Evolutionary conservation across 192 early-diverging fungal genomes (phyloP), one percentile per base, ranked within the genome.

Genomic region (Kappamyces sp.): DNA sequence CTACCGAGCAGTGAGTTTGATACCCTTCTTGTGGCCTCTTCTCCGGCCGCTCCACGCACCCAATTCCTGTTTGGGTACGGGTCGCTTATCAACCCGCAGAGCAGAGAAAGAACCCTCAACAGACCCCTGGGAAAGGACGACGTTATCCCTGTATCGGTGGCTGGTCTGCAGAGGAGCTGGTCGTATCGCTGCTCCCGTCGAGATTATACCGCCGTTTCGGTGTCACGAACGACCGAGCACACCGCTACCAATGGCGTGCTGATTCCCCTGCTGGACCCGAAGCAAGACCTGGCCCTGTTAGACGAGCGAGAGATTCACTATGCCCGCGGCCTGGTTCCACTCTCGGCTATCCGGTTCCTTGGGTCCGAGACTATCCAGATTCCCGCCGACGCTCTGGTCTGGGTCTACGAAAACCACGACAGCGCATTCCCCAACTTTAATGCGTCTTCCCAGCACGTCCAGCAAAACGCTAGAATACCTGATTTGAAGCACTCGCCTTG

Each of bases 21-120:
- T n/a, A n/a, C n/a, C n/a, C n/a, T n/a, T n/a, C n/a, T n/a, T n/a
- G n/a, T n/a, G n/a, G n/a, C n/a, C n/a, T n/a, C n/a, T n/a, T n/a
- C n/a, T n/a, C n/a, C n/a, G 40, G 3, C 45, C 45, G 35, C 62
- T 61, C 15, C 39, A 65, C 6, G 63, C 63, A 29, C 36, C 31
- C 66, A 68, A 49, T 74, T 61, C 49, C 40, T 74, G 15, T 77
- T 77, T 51, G 67, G 59, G 15, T 73, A 77, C 58, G 75, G 75
- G 38, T 71, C 69, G 12, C 64, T 77, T 42, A 74, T 77, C 64
- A 71, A 77, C 57, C 58, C 62, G 2, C 30, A 35, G 5, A 71
- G 68, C 12, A 61, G 69, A 22, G 62, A 48, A 5, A 68, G 71
- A 31, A 69, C 69, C 9, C 29, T 77, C 42, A 53, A 4, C 57